Conservation (phyloP, 192 early-diverging fungal genomes). For the Entomortierella chlamydospora region DNA sequence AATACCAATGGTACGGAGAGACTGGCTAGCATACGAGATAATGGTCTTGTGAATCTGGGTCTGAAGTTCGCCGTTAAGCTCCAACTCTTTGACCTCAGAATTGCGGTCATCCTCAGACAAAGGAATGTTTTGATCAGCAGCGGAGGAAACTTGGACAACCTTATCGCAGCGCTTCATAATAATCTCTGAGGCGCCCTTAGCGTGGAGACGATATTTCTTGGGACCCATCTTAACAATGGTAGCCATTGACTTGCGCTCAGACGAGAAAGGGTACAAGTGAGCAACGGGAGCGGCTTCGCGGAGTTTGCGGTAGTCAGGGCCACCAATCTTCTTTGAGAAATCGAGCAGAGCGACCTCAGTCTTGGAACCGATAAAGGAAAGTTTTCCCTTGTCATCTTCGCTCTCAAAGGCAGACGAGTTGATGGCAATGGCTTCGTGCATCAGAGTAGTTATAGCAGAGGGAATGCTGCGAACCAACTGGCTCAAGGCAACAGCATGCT, state of each 20-base stretch:
- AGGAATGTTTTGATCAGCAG: constrained; percentile 18
- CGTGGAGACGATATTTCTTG: constrained; percentile 75
- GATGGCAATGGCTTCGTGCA: constrained; percentile 79
- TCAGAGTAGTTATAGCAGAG: constrained; percentile 55
- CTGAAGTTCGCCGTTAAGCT: constrained; percentile 43
- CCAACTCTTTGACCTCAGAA: constrained; percentile 42
- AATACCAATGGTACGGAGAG: constrained; percentile 91
- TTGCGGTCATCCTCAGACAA: constrained; percentile 38
- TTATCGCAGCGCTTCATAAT: constrained; percentile 74
- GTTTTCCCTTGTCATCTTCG: constrained; percentile 58
- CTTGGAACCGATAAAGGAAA: constrained; percentile 88
- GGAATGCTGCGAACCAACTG: constrained; percentile 62
- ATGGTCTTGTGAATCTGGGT: constrained; percentile 65
- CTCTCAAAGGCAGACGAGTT: constrained; percentile 83
- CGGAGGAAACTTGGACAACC: constrained; percentile 60
- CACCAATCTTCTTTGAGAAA: constrained; percentile 74
- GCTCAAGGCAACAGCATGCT: constrained; percentile 60
- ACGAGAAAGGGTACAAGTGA: constrained; percentile 90
- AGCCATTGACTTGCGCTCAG: constrained; percentile 92
- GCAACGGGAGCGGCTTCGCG: constrained; percentile 70
- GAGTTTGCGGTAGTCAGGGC: constrained; percentile 67
- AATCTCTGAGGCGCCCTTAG: constrained; percentile 95
- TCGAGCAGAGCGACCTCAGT: constrained; percentile 93
- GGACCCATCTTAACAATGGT: constrained; percentile 70
- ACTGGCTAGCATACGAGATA: constrained; percentile 75